Conservation (phyloP, 2,329 filamentous ascomycete genomes). For the Sporothrix curviconia region DNA sequence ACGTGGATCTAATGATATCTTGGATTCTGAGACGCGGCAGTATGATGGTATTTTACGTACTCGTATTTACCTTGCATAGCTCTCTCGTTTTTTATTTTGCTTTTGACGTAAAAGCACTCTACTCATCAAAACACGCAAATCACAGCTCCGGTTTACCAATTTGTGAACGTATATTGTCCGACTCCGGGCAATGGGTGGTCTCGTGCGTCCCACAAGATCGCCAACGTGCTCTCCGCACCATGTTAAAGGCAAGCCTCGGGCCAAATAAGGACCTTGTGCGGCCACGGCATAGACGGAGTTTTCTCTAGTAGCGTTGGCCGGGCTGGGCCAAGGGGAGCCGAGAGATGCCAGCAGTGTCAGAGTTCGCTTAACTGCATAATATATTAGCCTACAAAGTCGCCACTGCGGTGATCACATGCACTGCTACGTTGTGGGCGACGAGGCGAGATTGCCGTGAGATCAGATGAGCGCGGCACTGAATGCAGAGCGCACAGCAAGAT, state of each 20-base stretch:
- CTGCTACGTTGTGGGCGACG: neutral
- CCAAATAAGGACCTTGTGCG: no score
- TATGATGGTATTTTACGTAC: no score
- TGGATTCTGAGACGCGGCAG: no score
- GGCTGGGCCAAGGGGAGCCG: no score
- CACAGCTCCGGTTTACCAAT: neutral
- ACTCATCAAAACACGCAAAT: neutral
- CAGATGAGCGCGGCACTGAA: no score
- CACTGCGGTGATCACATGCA: conserved; percentile 6
- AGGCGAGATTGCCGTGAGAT: neutral
- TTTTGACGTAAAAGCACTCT: no score
- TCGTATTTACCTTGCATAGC: no score
- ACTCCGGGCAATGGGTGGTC: no score
- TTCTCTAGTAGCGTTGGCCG: neutral
- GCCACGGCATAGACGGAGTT: no score
- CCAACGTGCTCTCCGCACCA: neutral
- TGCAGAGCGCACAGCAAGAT: no score
- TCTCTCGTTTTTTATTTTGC: no score
- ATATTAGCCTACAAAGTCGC: neutral
- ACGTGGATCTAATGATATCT: neutral
- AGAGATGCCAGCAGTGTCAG: no score
- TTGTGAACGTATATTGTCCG: neutral
- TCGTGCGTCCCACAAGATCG: neutral
- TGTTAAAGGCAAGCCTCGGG: conserved; percentile 8
- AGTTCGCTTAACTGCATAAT: neutral